Conservation (phyloP, 352 stramenopile genomes). For the Phytophthora palmivora region DNA sequence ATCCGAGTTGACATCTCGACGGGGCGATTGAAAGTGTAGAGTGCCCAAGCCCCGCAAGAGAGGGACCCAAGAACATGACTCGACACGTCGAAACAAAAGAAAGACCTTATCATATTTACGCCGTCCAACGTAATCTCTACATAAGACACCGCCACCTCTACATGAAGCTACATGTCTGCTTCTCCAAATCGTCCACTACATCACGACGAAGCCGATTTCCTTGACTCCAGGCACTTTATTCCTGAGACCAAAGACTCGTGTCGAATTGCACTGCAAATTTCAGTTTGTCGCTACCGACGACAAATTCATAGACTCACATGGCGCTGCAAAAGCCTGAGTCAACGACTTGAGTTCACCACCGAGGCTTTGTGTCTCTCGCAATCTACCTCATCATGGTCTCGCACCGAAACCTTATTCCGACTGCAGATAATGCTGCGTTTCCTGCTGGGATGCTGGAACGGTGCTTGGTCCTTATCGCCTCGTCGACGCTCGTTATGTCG, state of each 20-base stretch:
- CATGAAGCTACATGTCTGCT: conserved; percentile 18
- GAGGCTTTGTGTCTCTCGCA: background rate
- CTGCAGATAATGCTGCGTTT: conserved; percentile 6
- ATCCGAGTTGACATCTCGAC: background rate
- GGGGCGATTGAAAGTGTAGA: background rate
- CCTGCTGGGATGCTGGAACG: conserved; percentile 27
- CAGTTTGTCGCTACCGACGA: background rate
- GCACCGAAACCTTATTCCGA: conserved; percentile 40
- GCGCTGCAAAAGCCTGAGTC: conserved; percentile 16
- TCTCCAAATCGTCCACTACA: conserved; percentile 10
- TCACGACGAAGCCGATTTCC: conserved; percentile 1
- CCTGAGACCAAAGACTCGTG: background rate
- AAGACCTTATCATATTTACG: conserved; percentile 10
- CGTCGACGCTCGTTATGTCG: conserved; percentile 22
- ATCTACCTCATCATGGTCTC: conserved; percentile 19
- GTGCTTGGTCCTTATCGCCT: conserved; percentile 11
- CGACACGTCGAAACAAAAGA: conserved; percentile 3
- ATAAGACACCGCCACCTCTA: conserved; percentile 12
- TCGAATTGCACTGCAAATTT: background rate
- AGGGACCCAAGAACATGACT: background rate
- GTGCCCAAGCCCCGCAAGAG: conserved; percentile 8
- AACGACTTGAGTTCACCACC: conserved; percentile 7
- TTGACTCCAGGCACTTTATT: conserved; percentile 13
- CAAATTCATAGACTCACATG: conserved; percentile 13
- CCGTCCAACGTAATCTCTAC: conserved; percentile 12